These are phyloP conservation scores for Komagataella kurtzmanii DNA, from an alignment of 805 yeast species.

Conservation along the genomic window DNA sequence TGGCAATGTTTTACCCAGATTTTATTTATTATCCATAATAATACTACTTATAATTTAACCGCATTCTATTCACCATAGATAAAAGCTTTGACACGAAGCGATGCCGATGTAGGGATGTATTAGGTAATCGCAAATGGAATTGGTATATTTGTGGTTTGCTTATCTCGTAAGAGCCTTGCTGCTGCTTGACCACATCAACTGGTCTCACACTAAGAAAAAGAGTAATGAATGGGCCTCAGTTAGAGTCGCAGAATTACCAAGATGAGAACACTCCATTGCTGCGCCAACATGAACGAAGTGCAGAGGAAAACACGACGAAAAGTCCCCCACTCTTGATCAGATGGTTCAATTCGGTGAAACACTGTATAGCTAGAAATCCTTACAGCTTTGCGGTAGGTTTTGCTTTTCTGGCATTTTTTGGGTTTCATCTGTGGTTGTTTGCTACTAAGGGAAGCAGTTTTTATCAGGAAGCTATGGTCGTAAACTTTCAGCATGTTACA, in stretches of 20 bases:
- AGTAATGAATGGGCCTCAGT: background rate
- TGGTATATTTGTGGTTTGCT: constrained; percentile 3
- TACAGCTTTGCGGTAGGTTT: background rate
- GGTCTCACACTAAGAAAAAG: background rate
- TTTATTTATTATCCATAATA: background rate
- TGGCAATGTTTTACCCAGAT: background rate
- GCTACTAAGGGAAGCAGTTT: background rate
- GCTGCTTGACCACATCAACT: background rate
- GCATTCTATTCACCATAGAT: background rate
- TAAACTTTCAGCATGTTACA: background rate
- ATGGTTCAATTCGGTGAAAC: background rate
- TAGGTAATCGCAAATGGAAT: background rate
- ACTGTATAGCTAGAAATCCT: background rate
- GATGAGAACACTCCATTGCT: background rate
- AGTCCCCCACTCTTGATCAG: background rate
- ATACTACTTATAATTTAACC: background rate
- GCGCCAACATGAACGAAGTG: background rate
- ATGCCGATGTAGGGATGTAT: background rate
- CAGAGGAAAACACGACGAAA: background rate
- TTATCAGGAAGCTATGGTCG: background rate
- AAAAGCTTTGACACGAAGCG: constrained; percentile 3
- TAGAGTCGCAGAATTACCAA: background rate
- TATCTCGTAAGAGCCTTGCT: constrained; percentile 5
- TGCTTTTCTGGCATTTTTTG: background rate
- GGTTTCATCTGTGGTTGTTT: background rate